phyloP scores from a whole-genome alignment of 2,329 filamentous ascomycete species.

The Diaporthe ilicicola region DNA sequence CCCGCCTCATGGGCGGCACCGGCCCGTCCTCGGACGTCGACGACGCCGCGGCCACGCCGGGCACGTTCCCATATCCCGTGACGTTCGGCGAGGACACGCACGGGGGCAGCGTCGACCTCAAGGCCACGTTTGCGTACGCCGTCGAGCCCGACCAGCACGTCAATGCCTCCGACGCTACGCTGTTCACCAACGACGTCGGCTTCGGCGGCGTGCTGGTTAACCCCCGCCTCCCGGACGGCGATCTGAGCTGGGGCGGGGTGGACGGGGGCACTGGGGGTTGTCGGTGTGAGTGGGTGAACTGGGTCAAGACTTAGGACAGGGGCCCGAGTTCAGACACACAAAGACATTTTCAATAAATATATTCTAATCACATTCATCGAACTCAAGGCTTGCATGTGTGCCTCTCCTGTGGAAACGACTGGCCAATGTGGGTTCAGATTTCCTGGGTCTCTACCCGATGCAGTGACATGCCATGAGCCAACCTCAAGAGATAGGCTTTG shows the following conservation, averaged over 20 bases:
- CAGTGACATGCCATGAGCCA: not conserved
- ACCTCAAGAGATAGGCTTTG: not conserved
- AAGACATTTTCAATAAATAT: not conserved
- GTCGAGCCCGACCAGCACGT: slow-evolving; percentile 58
- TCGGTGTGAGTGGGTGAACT: slow-evolving; percentile 69
- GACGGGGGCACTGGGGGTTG: slow-evolving; percentile 72
- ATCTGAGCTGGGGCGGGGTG: slow-evolving; percentile 63
- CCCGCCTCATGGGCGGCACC: slow-evolving; percentile 46
- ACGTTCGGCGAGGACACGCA: slow-evolving; percentile 70
- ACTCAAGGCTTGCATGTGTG: not conserved
- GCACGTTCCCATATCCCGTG: slow-evolving; percentile 70
- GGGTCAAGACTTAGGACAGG: slow-evolving; percentile 37
- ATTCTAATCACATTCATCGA: not conserved
- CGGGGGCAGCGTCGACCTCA: slow-evolving; percentile 61
- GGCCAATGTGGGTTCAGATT: not conserved
- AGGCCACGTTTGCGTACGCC: slow-evolving; percentile 63
- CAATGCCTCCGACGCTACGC: slow-evolving; percentile 50
- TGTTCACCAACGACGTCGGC: slow-evolving; percentile 59
- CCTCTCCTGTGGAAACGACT: not conserved
- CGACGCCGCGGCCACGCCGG: slow-evolving; percentile 53
- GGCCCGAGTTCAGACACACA: not conserved
- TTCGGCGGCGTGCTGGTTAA: slow-evolving; percentile 64
- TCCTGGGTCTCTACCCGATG: not conserved
- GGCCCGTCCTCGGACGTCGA: slow-evolving; percentile 39
- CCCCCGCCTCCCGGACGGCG: slow-evolving; percentile 48